Conservation (phyloP, 805 yeast genomes). For the Candida schatavii region DNA sequence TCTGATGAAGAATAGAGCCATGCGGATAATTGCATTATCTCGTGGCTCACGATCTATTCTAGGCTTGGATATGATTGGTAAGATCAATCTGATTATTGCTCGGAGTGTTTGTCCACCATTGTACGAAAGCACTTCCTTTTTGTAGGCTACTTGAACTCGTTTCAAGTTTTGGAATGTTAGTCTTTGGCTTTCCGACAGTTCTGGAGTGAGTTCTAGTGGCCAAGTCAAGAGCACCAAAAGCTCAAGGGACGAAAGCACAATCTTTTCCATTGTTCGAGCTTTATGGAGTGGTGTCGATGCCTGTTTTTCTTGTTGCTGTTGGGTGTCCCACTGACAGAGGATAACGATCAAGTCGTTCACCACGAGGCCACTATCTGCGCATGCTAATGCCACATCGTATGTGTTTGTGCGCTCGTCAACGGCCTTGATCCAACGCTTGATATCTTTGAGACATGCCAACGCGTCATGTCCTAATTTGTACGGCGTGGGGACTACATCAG, state of each 20-base stretch:
- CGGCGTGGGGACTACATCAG: constrained; percentile 42
- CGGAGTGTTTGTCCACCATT: constrained; percentile 61
- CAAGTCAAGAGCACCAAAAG: constrained; percentile 80
- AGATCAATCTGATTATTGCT: constrained; percentile 66
- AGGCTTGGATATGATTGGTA: constrained; percentile 54
- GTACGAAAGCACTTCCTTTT: constrained; percentile 58
- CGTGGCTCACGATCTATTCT: constrained; percentile 59
- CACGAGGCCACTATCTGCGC: constrained; percentile 76
- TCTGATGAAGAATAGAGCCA: constrained; percentile 71
- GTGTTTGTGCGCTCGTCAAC: constrained; percentile 72
- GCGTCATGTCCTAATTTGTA: constrained; percentile 90
- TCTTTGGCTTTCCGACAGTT: constrained; percentile 57
- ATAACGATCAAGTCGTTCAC: constrained; percentile 72
- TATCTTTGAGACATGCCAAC: constrained; percentile 77
- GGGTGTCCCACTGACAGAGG: constrained; percentile 66
- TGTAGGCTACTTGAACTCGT: constrained; percentile 68
- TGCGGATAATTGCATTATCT: constrained; percentile 69
- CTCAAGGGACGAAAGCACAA: constrained; percentile 74
- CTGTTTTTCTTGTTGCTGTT: constrained; percentile 20
- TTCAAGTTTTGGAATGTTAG: constrained; percentile 57
- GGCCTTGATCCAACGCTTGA: constrained; percentile 81
- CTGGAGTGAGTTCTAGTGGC: constrained; percentile 69
- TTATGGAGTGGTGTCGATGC: constrained; percentile 26
- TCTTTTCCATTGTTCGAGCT: constrained; percentile 45
- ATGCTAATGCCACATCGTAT: constrained; percentile 84